A percentile compares a stretch with the other conserved stretches of the same genome.
Evolutionary conservation across 2,329 filamentous ascomycete genomes (phyloP).

Genomic region (Rutstroemia sp.): DNA sequence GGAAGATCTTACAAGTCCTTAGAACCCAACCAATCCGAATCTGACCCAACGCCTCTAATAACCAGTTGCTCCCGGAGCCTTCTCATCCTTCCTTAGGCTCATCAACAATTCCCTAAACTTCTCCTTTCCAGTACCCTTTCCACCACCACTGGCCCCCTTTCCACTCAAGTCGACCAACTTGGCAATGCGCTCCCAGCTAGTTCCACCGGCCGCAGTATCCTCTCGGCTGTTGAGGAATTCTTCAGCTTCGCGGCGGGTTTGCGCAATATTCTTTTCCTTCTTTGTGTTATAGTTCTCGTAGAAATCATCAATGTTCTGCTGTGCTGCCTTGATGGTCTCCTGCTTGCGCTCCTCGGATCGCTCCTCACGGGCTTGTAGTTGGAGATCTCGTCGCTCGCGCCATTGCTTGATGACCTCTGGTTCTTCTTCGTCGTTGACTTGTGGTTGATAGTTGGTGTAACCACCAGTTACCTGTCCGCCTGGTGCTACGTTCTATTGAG

Average conservation of each 20-base stretch:
- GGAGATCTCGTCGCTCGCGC: constrained; percentile 81
- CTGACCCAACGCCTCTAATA: constrained; percentile 37
- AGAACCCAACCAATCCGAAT: constrained; percentile 5
- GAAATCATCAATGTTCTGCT: constrained; percentile 95
- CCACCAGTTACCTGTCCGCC: constrained; percentile 75
- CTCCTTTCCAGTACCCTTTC: constrained; percentile 86
- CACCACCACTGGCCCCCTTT: constrained; percentile 81
- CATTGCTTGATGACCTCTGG: constrained; percentile 84
- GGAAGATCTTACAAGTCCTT: constrained; percentile 25
- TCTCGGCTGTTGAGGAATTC: constrained; percentile 84
- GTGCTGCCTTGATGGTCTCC: constrained; percentile 81
- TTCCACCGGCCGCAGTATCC: constrained; percentile 89
- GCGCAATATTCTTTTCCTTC: constrained; percentile 85
- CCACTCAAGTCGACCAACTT: constrained; percentile 97
- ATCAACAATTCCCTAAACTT: constrained; percentile 87
- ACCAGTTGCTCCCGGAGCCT: constrained; percentile 61
- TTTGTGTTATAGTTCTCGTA: constrained; percentile 99
- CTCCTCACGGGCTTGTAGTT: constrained; percentile 76
- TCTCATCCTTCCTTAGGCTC: constrained; percentile 88
- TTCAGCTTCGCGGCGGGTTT: constrained; percentile 87
- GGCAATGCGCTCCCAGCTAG: constrained; percentile 96
- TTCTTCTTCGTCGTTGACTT: constrained; percentile 64
- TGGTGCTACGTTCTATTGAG: constrained; percentile 57
- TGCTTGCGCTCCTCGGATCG: constrained; percentile 75
- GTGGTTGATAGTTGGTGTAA: constrained; percentile 22